Evolutionary conservation across 2,329 filamentous ascomycete genomes (phyloP).

Genomic region (Fusarium sp.): DNA sequence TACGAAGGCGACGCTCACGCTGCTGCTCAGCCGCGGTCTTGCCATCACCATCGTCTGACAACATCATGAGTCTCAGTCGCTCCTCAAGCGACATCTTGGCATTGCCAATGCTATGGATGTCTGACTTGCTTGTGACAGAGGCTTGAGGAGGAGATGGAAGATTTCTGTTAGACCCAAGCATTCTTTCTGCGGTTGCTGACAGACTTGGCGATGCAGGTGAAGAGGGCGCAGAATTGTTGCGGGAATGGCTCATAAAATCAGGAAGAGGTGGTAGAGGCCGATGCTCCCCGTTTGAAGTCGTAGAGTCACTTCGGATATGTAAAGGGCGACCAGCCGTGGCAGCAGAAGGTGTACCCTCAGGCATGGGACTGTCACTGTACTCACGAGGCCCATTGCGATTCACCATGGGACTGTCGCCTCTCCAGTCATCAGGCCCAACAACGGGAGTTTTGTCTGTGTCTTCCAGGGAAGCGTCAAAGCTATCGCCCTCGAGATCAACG

Average conservation of each 20-base stretch:
- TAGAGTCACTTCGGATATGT: slow-evolving; percentile 73
- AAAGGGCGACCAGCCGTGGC: slow-evolving; percentile 60
- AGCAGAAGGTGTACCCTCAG: slow-evolving; percentile 56
- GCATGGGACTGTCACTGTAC: slow-evolving; percentile 76
- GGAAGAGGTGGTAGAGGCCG: slow-evolving; percentile 89
- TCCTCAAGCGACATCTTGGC: slow-evolving; percentile 86
- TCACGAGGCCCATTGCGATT: slow-evolving; percentile 38
- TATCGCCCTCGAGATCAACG: slow-evolving; percentile 70
- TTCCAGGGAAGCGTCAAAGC: slow-evolving; percentile 94
- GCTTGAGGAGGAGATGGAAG: slow-evolving; percentile 79
- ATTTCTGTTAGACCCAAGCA: slow-evolving; percentile 70
- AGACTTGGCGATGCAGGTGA: slow-evolving; percentile 68
- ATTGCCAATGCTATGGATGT: slow-evolving; percentile 78
- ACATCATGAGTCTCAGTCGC: slow-evolving; percentile 86
- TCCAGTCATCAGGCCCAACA: slow-evolving; percentile 97
- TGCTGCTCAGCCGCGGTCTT: slow-evolving; percentile 71
- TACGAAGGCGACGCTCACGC: slow-evolving; percentile 73
- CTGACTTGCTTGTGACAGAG: slow-evolving; percentile 71
- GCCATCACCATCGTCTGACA: slow-evolving; percentile 69
- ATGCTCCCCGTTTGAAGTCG: slow-evolving; percentile 80
- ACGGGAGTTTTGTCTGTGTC: slow-evolving; percentile 98
- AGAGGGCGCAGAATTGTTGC: slow-evolving; percentile 54
- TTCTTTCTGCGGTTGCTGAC: slow-evolving; percentile 75
- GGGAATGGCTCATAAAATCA: slow-evolving; percentile 55
- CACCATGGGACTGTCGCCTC: slow-evolving; percentile 69